A percentile compares a stretch with the other conserved stretches of the same genome.
Conservation (phyloP, 2,329 filamentous ascomycete genomes). For the Colletotrichum nymphaeae region DNA sequence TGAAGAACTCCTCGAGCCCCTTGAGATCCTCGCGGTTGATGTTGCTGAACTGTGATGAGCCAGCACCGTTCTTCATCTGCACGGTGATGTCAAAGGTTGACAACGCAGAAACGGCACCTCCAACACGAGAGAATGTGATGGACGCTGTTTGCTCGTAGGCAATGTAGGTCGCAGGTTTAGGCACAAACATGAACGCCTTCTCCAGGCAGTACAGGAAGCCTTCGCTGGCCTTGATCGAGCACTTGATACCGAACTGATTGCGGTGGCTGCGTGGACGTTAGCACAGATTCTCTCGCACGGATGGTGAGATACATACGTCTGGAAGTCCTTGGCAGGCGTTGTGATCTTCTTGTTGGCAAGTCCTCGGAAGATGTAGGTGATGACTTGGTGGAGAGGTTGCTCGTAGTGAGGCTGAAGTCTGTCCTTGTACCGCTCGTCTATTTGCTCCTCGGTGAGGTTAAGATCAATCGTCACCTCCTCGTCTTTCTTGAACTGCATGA, state of each 20-base stretch:
- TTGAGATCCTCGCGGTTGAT: constrained; percentile 99
- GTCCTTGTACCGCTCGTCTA: constrained; percentile 88
- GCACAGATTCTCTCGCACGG: constrained; percentile 13
- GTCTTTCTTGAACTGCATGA: constrained; percentile 99
- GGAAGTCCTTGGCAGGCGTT: constrained; percentile 92
- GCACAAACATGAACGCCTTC: constrained; percentile 99
- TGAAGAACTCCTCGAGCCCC: constrained; percentile 97
- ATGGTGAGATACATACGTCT: constrained; percentile 63
- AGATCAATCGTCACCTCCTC: constrained; percentile 97
- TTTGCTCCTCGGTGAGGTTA: constrained; percentile 91
- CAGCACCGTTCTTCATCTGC: constrained; percentile 85
- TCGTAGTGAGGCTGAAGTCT: constrained; percentile 92
- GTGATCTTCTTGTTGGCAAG: constrained; percentile 95
- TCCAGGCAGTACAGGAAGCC: constrained; percentile 97
- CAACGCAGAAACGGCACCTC: constrained; percentile 90
- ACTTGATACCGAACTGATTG: constrained; percentile 95
- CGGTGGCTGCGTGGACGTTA: constrained; percentile 73
- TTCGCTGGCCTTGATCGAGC: constrained; percentile 99
- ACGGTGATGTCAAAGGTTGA: constrained; percentile 98
- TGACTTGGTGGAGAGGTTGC: constrained; percentile 90
- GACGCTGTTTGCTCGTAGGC: constrained; percentile 92
- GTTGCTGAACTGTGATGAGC: constrained; percentile 97
- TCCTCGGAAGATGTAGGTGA: constrained; percentile 95
- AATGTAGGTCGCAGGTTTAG: constrained; percentile 97
- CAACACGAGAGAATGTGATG: constrained; percentile 95